Evolutionary conservation across 108 stramenopile genomes (phyloP).

Genomic region (Pseudonitzschia multistriata): DNA sequence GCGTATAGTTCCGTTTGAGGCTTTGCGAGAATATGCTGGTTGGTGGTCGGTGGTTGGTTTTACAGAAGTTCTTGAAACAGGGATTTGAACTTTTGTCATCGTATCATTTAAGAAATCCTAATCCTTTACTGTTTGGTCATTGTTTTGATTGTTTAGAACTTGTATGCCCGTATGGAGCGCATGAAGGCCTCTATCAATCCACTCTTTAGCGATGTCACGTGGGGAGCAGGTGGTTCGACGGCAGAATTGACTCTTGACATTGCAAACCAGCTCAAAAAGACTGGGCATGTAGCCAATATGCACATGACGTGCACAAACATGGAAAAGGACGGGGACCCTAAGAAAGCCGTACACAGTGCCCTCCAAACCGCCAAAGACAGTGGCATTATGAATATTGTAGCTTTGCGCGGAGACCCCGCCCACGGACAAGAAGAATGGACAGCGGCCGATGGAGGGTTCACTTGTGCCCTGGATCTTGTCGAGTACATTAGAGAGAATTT

Average conservation of each 20-base stretch:
- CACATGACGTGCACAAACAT: conserved; percentile 99
- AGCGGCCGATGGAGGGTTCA: conserved; percentile 93
- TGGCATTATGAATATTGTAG: conserved; percentile 98
- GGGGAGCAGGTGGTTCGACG: conserved; percentile 99
- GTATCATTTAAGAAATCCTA: neutral
- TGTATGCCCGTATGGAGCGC: conserved; percentile 91
- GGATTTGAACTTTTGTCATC: neutral
- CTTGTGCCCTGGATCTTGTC: conserved; percentile 97
- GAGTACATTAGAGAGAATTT: conserved; percentile 90
- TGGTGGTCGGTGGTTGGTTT: conserved; percentile 1
- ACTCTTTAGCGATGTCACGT: conserved; percentile 97
- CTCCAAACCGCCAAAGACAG: conserved; percentile 71
- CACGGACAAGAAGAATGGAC: conserved; percentile 96
- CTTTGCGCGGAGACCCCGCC: conserved; percentile 98
- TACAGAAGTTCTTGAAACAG: neutral
- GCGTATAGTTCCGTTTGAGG: neutral
- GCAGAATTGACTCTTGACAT: conserved; percentile 94
- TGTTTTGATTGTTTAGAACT: conserved; percentile 57
- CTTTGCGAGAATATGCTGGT: neutral
- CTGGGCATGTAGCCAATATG: conserved; percentile 96
- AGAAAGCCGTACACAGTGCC: conserved; percentile 83
- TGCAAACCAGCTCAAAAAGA: conserved; percentile 71
- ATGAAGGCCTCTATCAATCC: conserved; percentile 83
- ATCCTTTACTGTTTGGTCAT: conserved; percentile 1
- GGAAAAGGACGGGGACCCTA: conserved; percentile 80